These are phyloP conservation scores for Craterostigma plantagineum DNA, from an alignment of 257 asterid species.

Conservation along the genomic window DNA sequence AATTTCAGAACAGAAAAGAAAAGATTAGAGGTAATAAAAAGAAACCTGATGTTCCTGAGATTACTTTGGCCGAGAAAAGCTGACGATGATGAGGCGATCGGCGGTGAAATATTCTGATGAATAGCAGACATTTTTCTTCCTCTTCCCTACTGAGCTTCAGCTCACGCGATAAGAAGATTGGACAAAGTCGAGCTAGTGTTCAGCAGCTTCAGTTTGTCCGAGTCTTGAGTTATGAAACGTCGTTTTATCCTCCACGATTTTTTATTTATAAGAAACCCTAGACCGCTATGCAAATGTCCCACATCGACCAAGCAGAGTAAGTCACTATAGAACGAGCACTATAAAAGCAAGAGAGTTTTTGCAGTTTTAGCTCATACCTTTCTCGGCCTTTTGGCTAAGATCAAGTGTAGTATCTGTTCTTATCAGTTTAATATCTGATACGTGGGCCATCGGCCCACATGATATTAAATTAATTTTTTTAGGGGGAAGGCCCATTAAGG, in stretches of 20 bases:
- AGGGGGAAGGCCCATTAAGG: no score
- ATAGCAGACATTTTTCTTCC: conserved; percentile 43
- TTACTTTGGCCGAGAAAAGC: conserved; percentile 29
- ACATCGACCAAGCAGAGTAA: no score
- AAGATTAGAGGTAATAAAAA: background rate
- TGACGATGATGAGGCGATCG: conserved; percentile 50
- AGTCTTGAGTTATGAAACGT: no score
- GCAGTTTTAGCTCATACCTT: conserved; percentile 22
- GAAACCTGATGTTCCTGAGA: conserved; percentile 29
- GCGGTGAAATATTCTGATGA: conserved; percentile 17
- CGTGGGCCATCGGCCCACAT: conserved; percentile 12
- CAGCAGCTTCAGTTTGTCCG: no score
- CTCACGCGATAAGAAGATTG: no score
- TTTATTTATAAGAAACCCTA: no score
- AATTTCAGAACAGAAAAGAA: background rate
- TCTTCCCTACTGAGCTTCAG: no score
- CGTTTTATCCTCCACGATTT: no score
- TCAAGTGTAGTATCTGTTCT: conserved; percentile 58
- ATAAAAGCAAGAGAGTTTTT: no score
- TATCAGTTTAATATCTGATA: conserved; percentile 31
- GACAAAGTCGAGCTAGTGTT: no score
- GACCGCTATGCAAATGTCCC: no score
- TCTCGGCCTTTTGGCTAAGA: conserved; percentile 82
- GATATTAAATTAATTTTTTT: conserved; percentile 11
- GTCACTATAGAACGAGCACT: no score